Evolutionary conservation across 2,329 filamentous ascomycete genomes (phyloP).

Genomic region (Ophidiomyces ophidiicola): DNA sequence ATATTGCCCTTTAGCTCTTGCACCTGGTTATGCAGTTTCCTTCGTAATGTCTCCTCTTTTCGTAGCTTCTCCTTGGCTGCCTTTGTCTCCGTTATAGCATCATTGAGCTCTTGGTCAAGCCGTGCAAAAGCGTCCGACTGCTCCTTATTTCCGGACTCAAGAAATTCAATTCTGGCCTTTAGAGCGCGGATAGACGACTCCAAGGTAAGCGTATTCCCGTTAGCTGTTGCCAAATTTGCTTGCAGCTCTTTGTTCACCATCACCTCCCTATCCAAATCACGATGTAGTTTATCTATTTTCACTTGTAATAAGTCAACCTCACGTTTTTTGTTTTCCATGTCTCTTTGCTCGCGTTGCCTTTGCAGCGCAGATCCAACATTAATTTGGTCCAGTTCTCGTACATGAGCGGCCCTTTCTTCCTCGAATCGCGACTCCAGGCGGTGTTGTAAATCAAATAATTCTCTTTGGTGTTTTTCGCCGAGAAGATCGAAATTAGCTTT

Average conservation of each 20-base stretch:
- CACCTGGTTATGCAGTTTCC: conserved; percentile 93
- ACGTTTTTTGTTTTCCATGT: conserved; percentile 43
- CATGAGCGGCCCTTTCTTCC: conserved; percentile 47
- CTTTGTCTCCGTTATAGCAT: conserved; percentile 58
- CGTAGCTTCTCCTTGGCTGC: conserved; percentile 69
- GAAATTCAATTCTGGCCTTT: conserved; percentile 70
- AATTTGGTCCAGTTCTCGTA: conserved; percentile 55
- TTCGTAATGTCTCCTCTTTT: conserved; percentile 77
- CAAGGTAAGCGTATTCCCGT: conserved; percentile 51
- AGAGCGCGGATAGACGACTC: conserved; percentile 66
- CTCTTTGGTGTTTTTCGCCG: conserved; percentile 52
- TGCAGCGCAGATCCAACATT: conserved; percentile 42
- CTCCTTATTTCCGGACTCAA: conserved; percentile 79
- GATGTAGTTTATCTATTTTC: conserved; percentile 32
- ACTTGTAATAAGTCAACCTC: conserved; percentile 38
- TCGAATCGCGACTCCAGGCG: conserved; percentile 55
- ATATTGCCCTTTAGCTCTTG: conserved; percentile 98
- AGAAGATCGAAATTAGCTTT: conserved; percentile 42
- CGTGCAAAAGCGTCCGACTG: conserved; percentile 75
- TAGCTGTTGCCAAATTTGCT: conserved; percentile 47
- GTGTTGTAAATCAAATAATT: conserved; percentile 52
- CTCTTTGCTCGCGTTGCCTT: conserved; percentile 31
- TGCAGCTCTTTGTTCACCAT: conserved; percentile 47
- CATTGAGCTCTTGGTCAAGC: conserved; percentile 67
- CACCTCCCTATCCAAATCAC: conserved; percentile 50